A percentile compares a stretch with the other conserved stretches of the same genome.
Evolutionary conservation across 2,329 filamentous ascomycete species (phyloP).

Genomic region (Colletotrichum noveboracense): DNA sequence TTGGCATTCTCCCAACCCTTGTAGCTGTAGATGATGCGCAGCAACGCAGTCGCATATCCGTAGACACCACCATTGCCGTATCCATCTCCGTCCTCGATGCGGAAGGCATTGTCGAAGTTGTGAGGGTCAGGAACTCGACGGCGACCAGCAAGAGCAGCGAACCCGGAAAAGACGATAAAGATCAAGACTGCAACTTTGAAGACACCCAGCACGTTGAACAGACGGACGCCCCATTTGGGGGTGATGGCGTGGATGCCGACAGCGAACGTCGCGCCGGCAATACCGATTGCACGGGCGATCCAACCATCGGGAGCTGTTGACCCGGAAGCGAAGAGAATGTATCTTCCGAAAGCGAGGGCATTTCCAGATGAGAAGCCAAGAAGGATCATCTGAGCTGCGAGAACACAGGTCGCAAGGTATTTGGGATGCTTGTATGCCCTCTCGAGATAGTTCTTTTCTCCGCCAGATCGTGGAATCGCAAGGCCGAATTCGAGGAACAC

Average conservation of each 20-base stretch:
- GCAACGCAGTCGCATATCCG: slow-evolving; percentile 61
- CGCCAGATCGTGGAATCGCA: slow-evolving; percentile 65
- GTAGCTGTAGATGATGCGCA: slow-evolving; percentile 66
- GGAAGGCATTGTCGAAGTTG: slow-evolving; percentile 64
- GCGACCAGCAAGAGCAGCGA: slow-evolving; percentile 59
- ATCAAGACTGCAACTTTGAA: slow-evolving; percentile 66
- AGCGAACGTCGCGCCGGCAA: slow-evolving; percentile 59
- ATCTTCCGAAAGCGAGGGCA: slow-evolving; percentile 62
- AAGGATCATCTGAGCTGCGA: slow-evolving; percentile 66
- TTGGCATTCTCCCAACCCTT: slow-evolving; percentile 70
- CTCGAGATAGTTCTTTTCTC: slow-evolving; percentile 72
- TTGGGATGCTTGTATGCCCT: slow-evolving; percentile 63
- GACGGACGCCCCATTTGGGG: slow-evolving; percentile 63
- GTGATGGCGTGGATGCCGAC: slow-evolving; percentile 55
- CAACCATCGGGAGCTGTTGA: slow-evolving; percentile 54
- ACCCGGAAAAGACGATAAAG: slow-evolving; percentile 66
- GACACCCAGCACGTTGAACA: slow-evolving; percentile 63
- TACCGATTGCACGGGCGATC: slow-evolving; percentile 61
- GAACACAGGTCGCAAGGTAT: slow-evolving; percentile 63
- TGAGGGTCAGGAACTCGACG: slow-evolving; percentile 52
- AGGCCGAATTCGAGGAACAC: slow-evolving; percentile 70
- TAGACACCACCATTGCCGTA: slow-evolving; percentile 55
- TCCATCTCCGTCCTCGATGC: slow-evolving; percentile 44
- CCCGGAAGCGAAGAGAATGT: slow-evolving; percentile 61
- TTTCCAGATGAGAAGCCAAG: slow-evolving; percentile 67